These are phyloP conservation scores for Penicillium decumbens DNA, from an alignment of 2,329 filamentous ascomycete genomes.

Conservation along the genomic window DNA sequence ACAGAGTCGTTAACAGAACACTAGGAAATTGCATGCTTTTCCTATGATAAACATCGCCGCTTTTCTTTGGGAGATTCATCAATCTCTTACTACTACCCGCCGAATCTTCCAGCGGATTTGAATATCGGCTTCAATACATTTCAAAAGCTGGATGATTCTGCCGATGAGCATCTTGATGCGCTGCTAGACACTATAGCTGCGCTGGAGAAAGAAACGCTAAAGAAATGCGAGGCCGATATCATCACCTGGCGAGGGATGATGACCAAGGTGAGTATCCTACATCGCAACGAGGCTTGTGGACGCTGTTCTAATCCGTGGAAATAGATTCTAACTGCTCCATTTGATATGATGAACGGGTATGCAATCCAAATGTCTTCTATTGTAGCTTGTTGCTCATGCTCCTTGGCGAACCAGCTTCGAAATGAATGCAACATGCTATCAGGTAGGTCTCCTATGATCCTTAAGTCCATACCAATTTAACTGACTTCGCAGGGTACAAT, in stretches of 20 bases:
- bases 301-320: background rate
- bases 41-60: slow-evolving; percentile 77
- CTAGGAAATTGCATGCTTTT: slow-evolving; percentile 88
- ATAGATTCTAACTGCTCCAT: slow-evolving; percentile 80
- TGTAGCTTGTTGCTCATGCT: slow-evolving; percentile 5
- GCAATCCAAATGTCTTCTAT: slow-evolving; percentile 18
- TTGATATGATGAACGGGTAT: slow-evolving; percentile 73
- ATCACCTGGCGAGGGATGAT: slow-evolving; percentile 98
- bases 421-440: slow-evolving; percentile 90
- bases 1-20: background rate
- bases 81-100: slow-evolving; percentile 83
- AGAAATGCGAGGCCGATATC: slow-evolving; percentile 68
- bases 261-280: slow-evolving; percentile 68
- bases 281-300: background rate
- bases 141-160: slow-evolving; percentile 71
- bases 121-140: slow-evolving; percentile 78
- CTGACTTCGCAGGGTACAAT: slow-evolving; percentile 48
- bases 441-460: slow-evolving; percentile 52
- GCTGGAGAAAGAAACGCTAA: slow-evolving; percentile 64
- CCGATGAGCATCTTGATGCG: slow-evolving; percentile 83
- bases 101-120: slow-evolving; percentile 65
- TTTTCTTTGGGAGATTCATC: slow-evolving; percentile 74
- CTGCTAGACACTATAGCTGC: slow-evolving; percentile 70
- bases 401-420: slow-evolving; percentile 61
- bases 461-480: slow-evolving; percentile 15